Evolutionary conservation across 371 early-diverging fungal genomes (phyloP), one percentile per base, ranked within the genome.

Genomic region (Syncephalastrum contaminatum): DNA sequence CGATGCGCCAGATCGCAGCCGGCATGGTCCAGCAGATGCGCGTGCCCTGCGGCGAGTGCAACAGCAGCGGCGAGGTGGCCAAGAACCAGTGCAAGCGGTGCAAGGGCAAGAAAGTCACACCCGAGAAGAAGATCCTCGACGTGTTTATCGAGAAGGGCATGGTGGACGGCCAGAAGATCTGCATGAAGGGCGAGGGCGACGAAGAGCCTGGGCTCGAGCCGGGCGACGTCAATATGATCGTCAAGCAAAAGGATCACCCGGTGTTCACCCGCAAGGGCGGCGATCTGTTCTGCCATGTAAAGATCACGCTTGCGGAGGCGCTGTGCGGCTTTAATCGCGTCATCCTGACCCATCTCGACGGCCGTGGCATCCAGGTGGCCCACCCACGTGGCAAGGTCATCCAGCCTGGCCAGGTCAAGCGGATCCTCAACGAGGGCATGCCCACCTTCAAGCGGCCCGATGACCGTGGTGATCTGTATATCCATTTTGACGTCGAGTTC

Each of bases 11-110:
- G 75, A 82, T 99, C 59, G 99, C 97, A 30, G 96, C 97, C 54
- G 85, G 84, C 43, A 87, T 89, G 87, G 90, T 98, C 86, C 98
- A 98, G 81, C 98, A 97, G 78, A 93, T 97, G 88, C 64, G 59
- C 45, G 64, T 70, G 6, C 82, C 88, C 20, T 93, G 93, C 67
- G 77, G 69, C 10, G 80, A 81, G 48, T 82, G 84, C 48, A 64
- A 85, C 54, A 90, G 90, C 48, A 80, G 86, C 56, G 92, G 94
- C 15, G 80, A 88, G 53, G 73, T 83, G 25, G 87, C 86, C 39
- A 92, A 92, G 76, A 92, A 94, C 69, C 72, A 85, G 49, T 96
- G 96, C 81, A 92, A 90, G 69, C 78, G 75, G 43, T 96, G 96
- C 74, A 82, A 85, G 56, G 96, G 94, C 45, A 82, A 83, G 67